Evolutionary conservation across 1,139 yeast species (phyloP), one percentile per base, ranked within the genome.

Genomic region (Sugiyamaella grinbergsii): DNA sequence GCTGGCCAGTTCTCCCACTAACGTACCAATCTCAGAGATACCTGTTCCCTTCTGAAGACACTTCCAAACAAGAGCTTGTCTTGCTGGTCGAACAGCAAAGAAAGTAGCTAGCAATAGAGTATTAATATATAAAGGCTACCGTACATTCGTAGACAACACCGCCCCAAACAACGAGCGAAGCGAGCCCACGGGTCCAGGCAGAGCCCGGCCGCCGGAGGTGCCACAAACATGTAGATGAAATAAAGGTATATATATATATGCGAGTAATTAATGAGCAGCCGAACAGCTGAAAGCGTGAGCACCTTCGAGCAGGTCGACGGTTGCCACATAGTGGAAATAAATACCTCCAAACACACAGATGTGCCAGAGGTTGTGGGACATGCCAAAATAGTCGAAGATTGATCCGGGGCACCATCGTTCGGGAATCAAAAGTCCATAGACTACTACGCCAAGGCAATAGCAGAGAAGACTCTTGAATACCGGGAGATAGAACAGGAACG

Each of bases 331-430:
- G 68, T 91, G 97, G 33, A 94, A 95, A 53, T 87, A 71, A 20
- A 90, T 81, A 1, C 98, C 98, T 33, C 86, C 77, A 33, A 93
- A 79, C 38, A 93, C 98, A 65, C 87, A 88, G 15, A 89, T 68
- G 69, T 93, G 98, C 98, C 98, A 93, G 31, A 93, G 72, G 63
- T 89, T 90, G 69, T 93, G 98, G 46, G 96, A 88, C 96, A 90
- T 94, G 85, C 93, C 63, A 82, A 75, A 26, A 87, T 85, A 61
- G 74, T 71, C 68, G 82, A 82, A 58, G 71, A 81, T 31, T 67
- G 75, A 48, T 66, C 75, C 61, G 71, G 75, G 66, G 74, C 74
- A 56, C 71, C 88, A 87, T 58, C 95, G 79, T 70, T 93, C 98
- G 1, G 98, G 98, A 45, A 91, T 81, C 52, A 90, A 76, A 3